Evolutionary conservation across 768 basidiomycete genomes (phyloP), one percentile per base, ranked within the genome.

Genomic region (Amanita inopinata): DNA sequence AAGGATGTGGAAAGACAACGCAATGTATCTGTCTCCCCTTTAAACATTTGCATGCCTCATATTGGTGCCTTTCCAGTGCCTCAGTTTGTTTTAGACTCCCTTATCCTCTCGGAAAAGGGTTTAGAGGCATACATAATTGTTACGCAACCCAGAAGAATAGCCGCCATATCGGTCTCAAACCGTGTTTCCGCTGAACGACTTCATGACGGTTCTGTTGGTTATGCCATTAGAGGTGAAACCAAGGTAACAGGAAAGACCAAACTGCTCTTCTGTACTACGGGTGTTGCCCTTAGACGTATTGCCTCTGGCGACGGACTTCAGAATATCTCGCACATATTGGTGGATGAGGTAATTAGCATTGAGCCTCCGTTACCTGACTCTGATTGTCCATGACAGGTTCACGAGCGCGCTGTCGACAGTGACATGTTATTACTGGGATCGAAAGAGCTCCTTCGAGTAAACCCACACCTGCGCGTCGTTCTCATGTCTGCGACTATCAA

Each of bases 401-500:
- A 97, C 54, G 92, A 97, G 61, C 78, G 92, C 18, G 88, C 86
- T 8, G 78, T 94, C 5, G 92, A 94, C 53, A 80, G 86, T 15
- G 93, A 97, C 57, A 82, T 97, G 51, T 64, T 97, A 33, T 69
- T 97, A 1, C 72, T 94, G 4, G 82, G 93, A 55, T 65, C 96
- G 18, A 78, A 80, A 46, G 83, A 89, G 51, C 62, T 96, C 10
- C 59, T 94, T 33, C 64, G 65, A 47, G 67, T 57, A 14, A 80
- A 89, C 52, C 61, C 66, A 15, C 71, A 58, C 1, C 70, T 96
- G 51, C 92, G 86, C 56, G 70, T 97, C 15, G 62, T 93, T 15
- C 70, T 94, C 34, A 96, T 96, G 91, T 90, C 86, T 23, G 93
- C 93, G 3, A 97, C 93, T 0, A 93, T 94, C 60, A 93, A 96